These are phyloP conservation scores for Raffaelea ambrosiae DNA, from an alignment of 2,329 filamentous ascomycete species.

Conservation along the genomic window DNA sequence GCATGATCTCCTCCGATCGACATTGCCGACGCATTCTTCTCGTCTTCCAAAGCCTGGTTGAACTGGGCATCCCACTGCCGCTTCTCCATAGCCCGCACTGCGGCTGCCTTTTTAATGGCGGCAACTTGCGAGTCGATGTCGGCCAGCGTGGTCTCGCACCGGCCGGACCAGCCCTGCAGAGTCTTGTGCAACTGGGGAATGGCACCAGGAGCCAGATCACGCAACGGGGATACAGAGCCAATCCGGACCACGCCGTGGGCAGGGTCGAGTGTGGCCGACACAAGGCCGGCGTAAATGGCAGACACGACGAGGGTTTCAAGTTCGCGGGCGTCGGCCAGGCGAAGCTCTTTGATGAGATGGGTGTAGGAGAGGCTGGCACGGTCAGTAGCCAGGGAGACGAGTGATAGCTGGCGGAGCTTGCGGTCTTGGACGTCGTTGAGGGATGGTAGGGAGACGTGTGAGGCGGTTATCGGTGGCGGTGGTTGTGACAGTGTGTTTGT, in stretches of 20 bases:
- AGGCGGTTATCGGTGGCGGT: background rate
- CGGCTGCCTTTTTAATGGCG: constrained; percentile 52
- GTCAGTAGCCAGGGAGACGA: constrained; percentile 70
- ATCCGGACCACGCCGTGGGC: constrained; percentile 66
- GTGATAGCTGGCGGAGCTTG: constrained; percentile 85
- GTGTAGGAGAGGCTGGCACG: constrained; percentile 63
- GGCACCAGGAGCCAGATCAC: constrained; percentile 70
- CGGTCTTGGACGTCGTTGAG: constrained; percentile 65
- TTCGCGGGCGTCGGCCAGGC: constrained; percentile 55
- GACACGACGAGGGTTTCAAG: constrained; percentile 83
- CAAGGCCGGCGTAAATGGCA: constrained; percentile 76
- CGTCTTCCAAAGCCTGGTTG: constrained; percentile 39
- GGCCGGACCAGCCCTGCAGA: constrained; percentile 66
- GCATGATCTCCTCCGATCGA: constrained; percentile 7
- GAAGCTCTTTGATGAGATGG: constrained; percentile 57
- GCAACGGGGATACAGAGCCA: constrained; percentile 72
- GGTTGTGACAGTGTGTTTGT: background rate
- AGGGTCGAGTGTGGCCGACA: constrained; percentile 78
- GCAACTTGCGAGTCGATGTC: constrained; percentile 71
- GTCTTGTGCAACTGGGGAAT: constrained; percentile 60
- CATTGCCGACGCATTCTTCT: constrained; percentile 20
- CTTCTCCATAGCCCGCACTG: constrained; percentile 41
- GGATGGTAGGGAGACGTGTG: constrained; percentile 48
- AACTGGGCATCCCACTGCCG: constrained; percentile 38
- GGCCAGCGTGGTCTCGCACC: constrained; percentile 64